Evolutionary conservation across 192 early-diverging fungal species (phyloP).

Genomic region (Cetraspora pellucida): DNA sequence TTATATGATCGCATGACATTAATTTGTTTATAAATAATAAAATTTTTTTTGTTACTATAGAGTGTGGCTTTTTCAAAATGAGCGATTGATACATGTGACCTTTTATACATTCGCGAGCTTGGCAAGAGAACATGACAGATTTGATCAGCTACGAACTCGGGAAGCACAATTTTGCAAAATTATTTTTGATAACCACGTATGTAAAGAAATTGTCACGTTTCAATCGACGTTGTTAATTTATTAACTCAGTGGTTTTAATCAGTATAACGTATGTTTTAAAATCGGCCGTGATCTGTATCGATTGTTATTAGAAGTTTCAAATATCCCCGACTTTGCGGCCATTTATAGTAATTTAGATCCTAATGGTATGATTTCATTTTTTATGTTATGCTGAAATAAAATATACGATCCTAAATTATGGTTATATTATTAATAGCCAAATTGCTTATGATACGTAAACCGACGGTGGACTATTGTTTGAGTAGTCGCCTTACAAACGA

Average conservation of each 20-base stretch:
- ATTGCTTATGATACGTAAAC: neutral
- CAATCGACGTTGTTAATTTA: neutral
- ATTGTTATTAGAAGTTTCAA: neutral
- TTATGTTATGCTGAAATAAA: too few species aligned
- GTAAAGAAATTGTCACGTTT: too few species aligned
- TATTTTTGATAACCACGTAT: constrained; percentile 1
- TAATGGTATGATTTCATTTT: neutral
- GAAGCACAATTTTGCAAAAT: constrained; percentile 4
- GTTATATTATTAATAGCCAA: neutral
- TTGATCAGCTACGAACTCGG: neutral
- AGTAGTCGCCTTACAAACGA: neutral
- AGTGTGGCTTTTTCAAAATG: constrained; percentile 6
- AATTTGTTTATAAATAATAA: neutral
- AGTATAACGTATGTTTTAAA: constrained; percentile 2
- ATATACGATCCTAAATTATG: neutral
- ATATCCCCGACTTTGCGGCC: neutral
- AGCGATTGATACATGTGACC: neutral
- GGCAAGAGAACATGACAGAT: neutral
- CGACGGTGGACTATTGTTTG: neutral
- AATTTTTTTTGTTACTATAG: neutral
- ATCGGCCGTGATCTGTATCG: constrained; percentile 6
- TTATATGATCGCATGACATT: neutral
- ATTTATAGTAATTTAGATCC: neutral
- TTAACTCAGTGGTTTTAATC: neutral
- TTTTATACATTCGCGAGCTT: constrained; percentile 24